A percentile compares a stretch with the other conserved stretches of the same genome.
These are phyloP conservation scores for Colletotrichum sp. DNA, from an alignment of 2,329 filamentous ascomycete genomes.

Conservation along the genomic window DNA sequence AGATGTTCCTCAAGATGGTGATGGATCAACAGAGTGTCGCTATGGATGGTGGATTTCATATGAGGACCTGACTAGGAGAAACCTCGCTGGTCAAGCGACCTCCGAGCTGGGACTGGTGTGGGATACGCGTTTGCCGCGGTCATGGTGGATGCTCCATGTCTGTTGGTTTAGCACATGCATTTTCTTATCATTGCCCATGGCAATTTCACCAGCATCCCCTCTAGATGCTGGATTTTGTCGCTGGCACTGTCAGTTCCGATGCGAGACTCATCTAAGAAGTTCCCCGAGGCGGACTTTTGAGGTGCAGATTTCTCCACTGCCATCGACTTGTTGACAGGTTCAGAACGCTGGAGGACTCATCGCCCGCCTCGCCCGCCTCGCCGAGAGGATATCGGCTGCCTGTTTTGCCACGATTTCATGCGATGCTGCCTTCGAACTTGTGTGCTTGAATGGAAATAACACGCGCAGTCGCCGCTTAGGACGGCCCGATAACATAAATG, in stretches of 20 bases:
- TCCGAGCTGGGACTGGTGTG: background rate
- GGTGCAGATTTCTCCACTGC: background rate
- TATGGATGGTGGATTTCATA: background rate
- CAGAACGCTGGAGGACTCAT: background rate
- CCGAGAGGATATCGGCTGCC: background rate
- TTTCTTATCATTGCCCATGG: background rate
- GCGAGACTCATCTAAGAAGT: background rate
- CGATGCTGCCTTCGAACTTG: background rate
- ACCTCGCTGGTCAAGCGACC: background rate
- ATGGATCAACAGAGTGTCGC: conserved; percentile 5
- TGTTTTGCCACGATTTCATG: background rate
- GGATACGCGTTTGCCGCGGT: background rate
- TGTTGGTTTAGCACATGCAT: background rate
- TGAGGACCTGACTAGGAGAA: background rate
- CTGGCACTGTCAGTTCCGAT: background rate
- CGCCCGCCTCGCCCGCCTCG: background rate
- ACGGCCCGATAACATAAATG: conserved; percentile 2
- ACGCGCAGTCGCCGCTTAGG: background rate
- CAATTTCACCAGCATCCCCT: background rate
- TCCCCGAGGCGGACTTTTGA: background rate
- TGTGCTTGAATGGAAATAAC: background rate
- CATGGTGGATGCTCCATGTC: background rate
- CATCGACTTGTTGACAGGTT: background rate
- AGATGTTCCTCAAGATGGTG: conserved; percentile 14
- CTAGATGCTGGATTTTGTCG: background rate